These are phyloP conservation scores for Ballota nigra DNA, from an alignment of 257 asterid species.

Conservation along the genomic window DNA sequence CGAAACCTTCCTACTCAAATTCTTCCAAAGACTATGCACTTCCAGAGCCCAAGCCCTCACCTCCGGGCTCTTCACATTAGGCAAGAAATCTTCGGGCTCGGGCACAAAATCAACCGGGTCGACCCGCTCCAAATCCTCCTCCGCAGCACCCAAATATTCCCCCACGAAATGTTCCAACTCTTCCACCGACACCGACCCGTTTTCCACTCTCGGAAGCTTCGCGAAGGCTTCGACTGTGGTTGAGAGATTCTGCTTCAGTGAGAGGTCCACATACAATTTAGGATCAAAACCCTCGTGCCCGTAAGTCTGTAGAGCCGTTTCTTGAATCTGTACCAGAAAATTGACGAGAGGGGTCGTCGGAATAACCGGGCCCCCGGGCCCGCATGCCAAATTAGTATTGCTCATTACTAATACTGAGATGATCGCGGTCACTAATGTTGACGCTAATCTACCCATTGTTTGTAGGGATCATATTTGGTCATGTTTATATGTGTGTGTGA, in stretches of 20 bases:
- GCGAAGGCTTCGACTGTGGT: slow-evolving; percentile 40
- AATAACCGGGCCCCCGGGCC: slow-evolving; percentile 46
- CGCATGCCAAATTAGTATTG: neutral
- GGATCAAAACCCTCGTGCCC: slow-evolving; percentile 71
- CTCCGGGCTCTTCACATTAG: slow-evolving; percentile 45
- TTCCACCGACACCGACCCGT: slow-evolving; percentile 38
- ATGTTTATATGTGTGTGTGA: neutral
- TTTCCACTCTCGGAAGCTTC: slow-evolving; percentile 26
- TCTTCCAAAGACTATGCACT: slow-evolving; percentile 77
- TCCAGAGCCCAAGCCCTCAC: slow-evolving; percentile 78
- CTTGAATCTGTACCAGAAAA: slow-evolving; percentile 65
- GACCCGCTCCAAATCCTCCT: slow-evolving; percentile 48
- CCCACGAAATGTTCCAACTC: slow-evolving; percentile 40
- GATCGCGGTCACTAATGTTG: neutral
- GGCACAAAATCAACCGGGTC: slow-evolving; percentile 61
- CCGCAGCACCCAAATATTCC: slow-evolving; percentile 42
- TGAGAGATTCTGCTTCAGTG: slow-evolving; percentile 47
- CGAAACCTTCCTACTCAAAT: slow-evolving; percentile 73
- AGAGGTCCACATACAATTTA: slow-evolving; percentile 71
- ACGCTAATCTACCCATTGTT: slow-evolving; percentile 15
- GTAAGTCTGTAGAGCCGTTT: slow-evolving; percentile 47
- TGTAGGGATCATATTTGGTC: neutral
- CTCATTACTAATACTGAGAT: neutral
- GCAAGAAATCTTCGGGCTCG: slow-evolving; percentile 62
- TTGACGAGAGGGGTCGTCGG: slow-evolving; percentile 52